Percentiles rank a stretch among this genome's conserved stretches.
These are phyloP conservation scores for Crucibulum parvulum DNA, from an alignment of 1,284 basidiomycete species.

Conservation along the genomic window DNA sequence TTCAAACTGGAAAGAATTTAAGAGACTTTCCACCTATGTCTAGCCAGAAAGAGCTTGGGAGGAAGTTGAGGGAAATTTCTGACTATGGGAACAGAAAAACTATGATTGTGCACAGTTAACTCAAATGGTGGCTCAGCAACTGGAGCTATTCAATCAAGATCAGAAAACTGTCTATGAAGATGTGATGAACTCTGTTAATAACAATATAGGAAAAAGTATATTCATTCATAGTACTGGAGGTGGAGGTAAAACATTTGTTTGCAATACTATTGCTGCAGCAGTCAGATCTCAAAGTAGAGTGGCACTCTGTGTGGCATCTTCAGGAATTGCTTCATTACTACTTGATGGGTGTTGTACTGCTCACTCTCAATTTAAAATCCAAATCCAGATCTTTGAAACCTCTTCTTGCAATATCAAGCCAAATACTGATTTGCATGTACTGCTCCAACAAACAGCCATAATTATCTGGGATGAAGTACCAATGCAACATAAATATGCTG, in stretches of 20 bases:
- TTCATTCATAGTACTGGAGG: constrained; percentile 16
- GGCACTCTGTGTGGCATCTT: constrained; percentile 50
- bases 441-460: constrained; percentile 25
- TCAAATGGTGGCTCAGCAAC: constrained; percentile 3
- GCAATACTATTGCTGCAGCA: constrained; percentile 11
- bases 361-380: constrained; percentile 49
- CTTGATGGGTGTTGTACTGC: constrained; percentile 45
- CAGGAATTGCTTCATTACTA: constrained; percentile 50
- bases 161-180: constrained; percentile 35
- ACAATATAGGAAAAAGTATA: constrained; percentile 14
- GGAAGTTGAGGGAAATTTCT: constrained; percentile 23
- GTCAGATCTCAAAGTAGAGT: constrained; percentile 19
- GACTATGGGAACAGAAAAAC: constrained; percentile 38
- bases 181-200: constrained; percentile 26
- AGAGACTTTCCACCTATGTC: constrained; percentile 24
- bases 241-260: constrained; percentile 18
- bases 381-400: constrained; percentile 30
- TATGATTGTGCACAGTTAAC: constrained; percentile 27
- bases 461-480: constrained; percentile 47
- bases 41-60: constrained; percentile 5
- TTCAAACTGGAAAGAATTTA: constrained; percentile 15
- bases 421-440: constrained; percentile 19
- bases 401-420: constrained; percentile 35
- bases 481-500: constrained; percentile 35
- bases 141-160: constrained; percentile 36